Percentiles rank a stretch among this genome's conserved stretches.
Evolutionary conservation across 495 filamentous ascomycete genomes (phyloP).

Genomic region (Lophiotrema nucula): DNA sequence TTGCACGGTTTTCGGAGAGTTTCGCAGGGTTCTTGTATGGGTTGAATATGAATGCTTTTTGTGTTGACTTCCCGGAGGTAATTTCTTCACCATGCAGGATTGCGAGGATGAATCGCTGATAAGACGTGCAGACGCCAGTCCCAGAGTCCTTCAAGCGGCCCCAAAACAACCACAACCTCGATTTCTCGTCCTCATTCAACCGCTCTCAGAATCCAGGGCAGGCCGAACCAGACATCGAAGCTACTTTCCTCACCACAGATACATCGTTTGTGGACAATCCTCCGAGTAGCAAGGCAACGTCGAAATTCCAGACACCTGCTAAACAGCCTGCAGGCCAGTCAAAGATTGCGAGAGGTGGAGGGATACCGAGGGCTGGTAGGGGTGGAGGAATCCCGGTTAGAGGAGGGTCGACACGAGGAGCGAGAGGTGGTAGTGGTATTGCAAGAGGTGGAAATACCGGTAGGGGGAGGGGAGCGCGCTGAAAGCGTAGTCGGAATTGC

Average conservation of each 20-base stretch:
- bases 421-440: conserved; percentile 43
- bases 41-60: conserved; percentile 98
- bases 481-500: not conserved
- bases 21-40: conserved; percentile 95
- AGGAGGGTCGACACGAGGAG: conserved; percentile 39
- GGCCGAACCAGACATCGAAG: conserved; percentile 56
- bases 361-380: conserved; percentile 29
- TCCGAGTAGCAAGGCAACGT: conserved; percentile 64
- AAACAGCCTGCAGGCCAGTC: conserved; percentile 19
- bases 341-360: conserved; percentile 16
- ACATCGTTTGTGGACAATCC: conserved; percentile 93
- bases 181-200: conserved; percentile 12
- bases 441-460: conserved; percentile 42
- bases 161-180: conserved; percentile 15
- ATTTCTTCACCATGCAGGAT: conserved; percentile 5
- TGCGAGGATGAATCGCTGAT: not conserved
- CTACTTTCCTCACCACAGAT: conserved; percentile 93
- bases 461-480: conserved; percentile 21
- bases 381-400: conserved; percentile 41
- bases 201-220: conserved; percentile 15
- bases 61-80: conserved; percentile 96
- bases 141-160: conserved; percentile 71
- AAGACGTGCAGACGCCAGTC: conserved; percentile 55
- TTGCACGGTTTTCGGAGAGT: conserved; percentile 91
- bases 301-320: conserved; percentile 61